Percentiles rank a stretch among this genome's conserved stretches.
These are phyloP conservation scores for Podospora comata DNA, from an alignment of 495 filamentous ascomycete genomes.

Conservation along the genomic window DNA sequence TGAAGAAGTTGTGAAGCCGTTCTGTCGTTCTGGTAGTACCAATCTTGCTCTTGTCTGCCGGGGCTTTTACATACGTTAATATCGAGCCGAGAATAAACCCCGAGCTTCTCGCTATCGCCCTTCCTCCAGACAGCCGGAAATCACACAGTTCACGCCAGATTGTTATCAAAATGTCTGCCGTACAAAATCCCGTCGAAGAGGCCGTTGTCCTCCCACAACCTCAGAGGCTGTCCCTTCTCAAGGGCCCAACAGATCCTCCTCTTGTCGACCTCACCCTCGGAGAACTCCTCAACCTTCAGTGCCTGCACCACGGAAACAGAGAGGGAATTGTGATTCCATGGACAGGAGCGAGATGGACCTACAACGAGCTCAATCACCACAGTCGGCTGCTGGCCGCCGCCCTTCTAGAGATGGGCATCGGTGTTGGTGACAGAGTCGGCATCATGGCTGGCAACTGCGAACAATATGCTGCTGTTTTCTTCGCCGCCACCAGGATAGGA, in stretches of 20 bases:
- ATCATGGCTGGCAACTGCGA: slow-evolving; percentile 72
- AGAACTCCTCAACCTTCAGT: slow-evolving; percentile 60
- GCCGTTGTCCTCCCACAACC: slow-evolving; percentile 29
- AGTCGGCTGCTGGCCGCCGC: slow-evolving; percentile 57
- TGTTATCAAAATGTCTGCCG: slow-evolving; percentile 17
- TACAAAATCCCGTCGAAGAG: slow-evolving; percentile 21
- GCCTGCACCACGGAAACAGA: slow-evolving; percentile 54
- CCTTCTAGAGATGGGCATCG: slow-evolving; percentile 57
- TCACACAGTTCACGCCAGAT: not conserved
- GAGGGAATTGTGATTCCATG: slow-evolving; percentile 65
- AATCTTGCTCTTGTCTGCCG: not conserved
- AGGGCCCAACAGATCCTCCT: slow-evolving; percentile 57
- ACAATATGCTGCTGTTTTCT: slow-evolving; percentile 66
- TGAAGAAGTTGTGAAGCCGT: not conserved
- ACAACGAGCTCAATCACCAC: slow-evolving; percentile 59
- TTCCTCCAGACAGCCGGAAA: no score
- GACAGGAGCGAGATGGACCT: slow-evolving; percentile 65
- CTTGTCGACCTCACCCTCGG: slow-evolving; percentile 61
- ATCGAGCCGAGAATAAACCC: not conserved
- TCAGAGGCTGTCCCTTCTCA: slow-evolving; percentile 51
- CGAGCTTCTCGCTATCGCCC: no score
- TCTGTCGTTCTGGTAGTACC: not conserved
- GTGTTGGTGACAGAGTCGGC: slow-evolving; percentile 61
- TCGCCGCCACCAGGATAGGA: slow-evolving; percentile 63
- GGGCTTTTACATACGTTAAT: not conserved